A percentile compares a stretch with the other conserved stretches of the same genome.
Conservation (phyloP, 202 grass and related monocot species). For the Alloteropsis angusta region DNA sequence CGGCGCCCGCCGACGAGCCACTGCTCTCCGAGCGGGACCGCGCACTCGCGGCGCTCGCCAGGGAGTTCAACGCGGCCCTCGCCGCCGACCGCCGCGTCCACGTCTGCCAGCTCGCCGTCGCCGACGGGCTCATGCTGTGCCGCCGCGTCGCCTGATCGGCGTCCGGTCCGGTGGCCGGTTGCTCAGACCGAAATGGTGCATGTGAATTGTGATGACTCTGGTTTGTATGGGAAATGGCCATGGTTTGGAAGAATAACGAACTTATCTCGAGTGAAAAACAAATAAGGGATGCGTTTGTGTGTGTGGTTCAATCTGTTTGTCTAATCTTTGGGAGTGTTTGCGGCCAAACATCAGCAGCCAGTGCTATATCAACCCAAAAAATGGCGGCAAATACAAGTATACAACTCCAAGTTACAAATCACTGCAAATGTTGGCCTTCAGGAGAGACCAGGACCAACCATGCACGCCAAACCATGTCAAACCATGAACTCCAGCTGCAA, state of each 20-base stretch:
- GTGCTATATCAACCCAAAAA: too few species aligned
- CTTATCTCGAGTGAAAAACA: not conserved
- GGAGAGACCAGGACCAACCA: too few species aligned
- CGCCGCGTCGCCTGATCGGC: conserved; percentile 36
- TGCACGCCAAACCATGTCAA: too few species aligned
- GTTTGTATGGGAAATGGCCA: not conserved
- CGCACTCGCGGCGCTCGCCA: not conserved
- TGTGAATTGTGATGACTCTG: not conserved
- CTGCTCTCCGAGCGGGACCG: conserved; percentile 10
- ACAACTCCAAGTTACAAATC: too few species aligned
- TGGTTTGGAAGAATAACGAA: not conserved
- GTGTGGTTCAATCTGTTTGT: not conserved
- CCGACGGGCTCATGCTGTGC: conserved; percentile 63
- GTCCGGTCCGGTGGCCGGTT: not conserved
- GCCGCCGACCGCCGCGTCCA: conserved; percentile 38
- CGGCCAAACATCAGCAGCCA: too few species aligned
- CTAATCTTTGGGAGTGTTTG: too few species aligned
- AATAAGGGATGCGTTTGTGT: not conserved
- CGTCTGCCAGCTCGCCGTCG: conserved; percentile 53
- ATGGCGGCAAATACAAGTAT: too few species aligned
- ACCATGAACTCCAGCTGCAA: too few species aligned
- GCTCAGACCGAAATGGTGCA: not conserved
- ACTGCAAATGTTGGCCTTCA: too few species aligned
- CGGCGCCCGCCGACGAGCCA: not conserved
- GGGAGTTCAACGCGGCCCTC: conserved; percentile 39